A percentile compares a stretch with the other conserved stretches of the same genome.
Conservation (phyloP, 306 rosid species). For the Pyrus bretschneideri region DNA sequence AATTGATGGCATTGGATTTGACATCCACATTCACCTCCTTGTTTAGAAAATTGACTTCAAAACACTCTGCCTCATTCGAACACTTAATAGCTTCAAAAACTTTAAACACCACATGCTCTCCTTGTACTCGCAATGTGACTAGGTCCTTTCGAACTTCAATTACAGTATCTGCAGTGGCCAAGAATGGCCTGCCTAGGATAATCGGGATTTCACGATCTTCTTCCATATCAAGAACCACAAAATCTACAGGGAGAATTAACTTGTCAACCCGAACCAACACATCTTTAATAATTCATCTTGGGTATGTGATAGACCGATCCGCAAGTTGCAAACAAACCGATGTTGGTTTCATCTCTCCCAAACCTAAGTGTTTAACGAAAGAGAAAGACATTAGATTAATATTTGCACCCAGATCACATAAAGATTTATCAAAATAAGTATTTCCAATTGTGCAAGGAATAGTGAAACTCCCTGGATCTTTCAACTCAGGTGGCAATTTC, state of each 20-base stretch:
- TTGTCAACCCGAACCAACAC: not conserved
- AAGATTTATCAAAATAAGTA: too few species aligned
- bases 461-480: too few species aligned
- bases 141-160: not conserved
- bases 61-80: not conserved
- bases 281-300: not conserved
- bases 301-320: not conserved
- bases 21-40: too few species aligned
- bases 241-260: not conserved
- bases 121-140: not conserved
- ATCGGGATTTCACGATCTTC: not conserved
- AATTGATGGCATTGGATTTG: too few species aligned
- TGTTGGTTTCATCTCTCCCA: not conserved
- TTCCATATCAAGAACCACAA: not conserved
- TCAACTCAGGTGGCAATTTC: too few species aligned
- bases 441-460: not conserved
- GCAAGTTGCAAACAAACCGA: not conserved
- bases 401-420: not conserved
- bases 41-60: too few species aligned
- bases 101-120: not conserved
- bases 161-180: not conserved
- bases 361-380: not conserved
- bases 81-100: not conserved
- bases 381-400: not conserved
- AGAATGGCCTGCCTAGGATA: not conserved